Base-by-base conservation (phyloP, 257 asterid species). In the Forsythia viridissima region DNA sequence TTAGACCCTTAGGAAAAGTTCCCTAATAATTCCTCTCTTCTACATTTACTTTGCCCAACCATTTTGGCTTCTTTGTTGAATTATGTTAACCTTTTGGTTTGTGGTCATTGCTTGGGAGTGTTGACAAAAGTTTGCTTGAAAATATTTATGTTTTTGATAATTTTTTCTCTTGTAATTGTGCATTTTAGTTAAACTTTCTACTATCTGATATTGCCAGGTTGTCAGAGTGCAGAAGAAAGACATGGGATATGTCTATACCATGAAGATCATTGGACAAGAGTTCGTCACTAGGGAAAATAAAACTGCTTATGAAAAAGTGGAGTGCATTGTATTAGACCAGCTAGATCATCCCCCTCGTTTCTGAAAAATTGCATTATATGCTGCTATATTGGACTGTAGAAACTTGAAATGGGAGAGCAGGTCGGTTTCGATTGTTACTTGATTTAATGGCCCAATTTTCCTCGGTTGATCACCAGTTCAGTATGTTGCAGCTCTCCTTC, bases 261-360 rank as follows among this genome's bases (percentile, higher is more conserved):
- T 24, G 24, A 24, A 24, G 24, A 24, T 24, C 0, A 24, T 24
- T 24, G 24, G 24, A 24, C 48, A 86, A 92, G 97, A 90, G 79
- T 96, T 96, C 90, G 93, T 96, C 82, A 93, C 98, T 4, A 96
- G 93, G 90, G 98, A 93, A 89, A 96, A 93, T 81, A 96, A 96
- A 88, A 93, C 97, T 4, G 97, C 99, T 72, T 96, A 96, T 86
- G 99, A 96, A 85, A 97, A 24, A 24, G 24, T 24, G 24, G 24
- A 24, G 24, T 24, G 97, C 71, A 93, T 96, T 57, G 99, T 93
- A 37, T 91, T 96, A 73, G 99, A 96, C 86, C 99, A 96, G 81
- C 80, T 96, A 76, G 99, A 96, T 84, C 99, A 96, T 85, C 97
- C 97, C 39, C 24, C 24, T 24, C 24, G 0, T 24, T 24, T 24